Evolutionary conservation across 768 basidiomycete genomes (phyloP).

Genomic region (Boletus fagicola): DNA sequence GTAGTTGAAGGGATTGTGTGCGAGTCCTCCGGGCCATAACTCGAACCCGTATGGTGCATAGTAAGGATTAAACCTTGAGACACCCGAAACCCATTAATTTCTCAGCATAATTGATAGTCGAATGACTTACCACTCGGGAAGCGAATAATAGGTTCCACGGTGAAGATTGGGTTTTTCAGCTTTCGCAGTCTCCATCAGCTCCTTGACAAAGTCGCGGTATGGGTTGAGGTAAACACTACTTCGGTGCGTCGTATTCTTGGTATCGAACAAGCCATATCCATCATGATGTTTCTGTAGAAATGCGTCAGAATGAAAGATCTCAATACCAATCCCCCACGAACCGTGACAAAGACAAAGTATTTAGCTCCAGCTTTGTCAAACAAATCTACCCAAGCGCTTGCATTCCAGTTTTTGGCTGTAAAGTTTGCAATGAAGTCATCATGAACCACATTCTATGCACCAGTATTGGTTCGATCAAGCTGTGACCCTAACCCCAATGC

Average conservation of each 20-base stretch:
- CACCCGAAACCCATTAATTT: not conserved
- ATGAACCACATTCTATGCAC: slow-evolving; percentile 43
- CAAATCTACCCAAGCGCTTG: slow-evolving; percentile 53
- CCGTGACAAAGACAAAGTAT: slow-evolving; percentile 59
- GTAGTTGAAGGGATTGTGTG: slow-evolving; percentile 48
- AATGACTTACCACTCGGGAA: slow-evolving; percentile 49
- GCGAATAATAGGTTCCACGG: slow-evolving; percentile 57
- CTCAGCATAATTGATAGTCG: not conserved
- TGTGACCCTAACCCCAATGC: not conserved
- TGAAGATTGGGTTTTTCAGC: slow-evolving; percentile 48
- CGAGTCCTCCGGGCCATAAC: slow-evolving; percentile 53
- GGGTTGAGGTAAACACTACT: slow-evolving; percentile 50
- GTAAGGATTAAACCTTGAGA: slow-evolving; percentile 52
- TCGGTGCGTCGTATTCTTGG: slow-evolving; percentile 50
- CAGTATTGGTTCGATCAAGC: not conserved
- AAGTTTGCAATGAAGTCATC: slow-evolving; percentile 60
- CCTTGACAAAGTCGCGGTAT: slow-evolving; percentile 49
- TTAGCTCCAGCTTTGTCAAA: slow-evolving; percentile 58
- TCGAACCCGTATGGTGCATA: slow-evolving; percentile 46
- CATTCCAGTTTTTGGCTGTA: slow-evolving; percentile 51
- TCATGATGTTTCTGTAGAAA: slow-evolving; percentile 56
- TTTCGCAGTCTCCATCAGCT: slow-evolving; percentile 50
- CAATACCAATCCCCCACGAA: slow-evolving; percentile 17
- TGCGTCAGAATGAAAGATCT: not conserved
- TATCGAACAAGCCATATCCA: slow-evolving; percentile 56